Conservation (phyloP, 805 yeast species). For the Lipomyces sp. region DNA sequence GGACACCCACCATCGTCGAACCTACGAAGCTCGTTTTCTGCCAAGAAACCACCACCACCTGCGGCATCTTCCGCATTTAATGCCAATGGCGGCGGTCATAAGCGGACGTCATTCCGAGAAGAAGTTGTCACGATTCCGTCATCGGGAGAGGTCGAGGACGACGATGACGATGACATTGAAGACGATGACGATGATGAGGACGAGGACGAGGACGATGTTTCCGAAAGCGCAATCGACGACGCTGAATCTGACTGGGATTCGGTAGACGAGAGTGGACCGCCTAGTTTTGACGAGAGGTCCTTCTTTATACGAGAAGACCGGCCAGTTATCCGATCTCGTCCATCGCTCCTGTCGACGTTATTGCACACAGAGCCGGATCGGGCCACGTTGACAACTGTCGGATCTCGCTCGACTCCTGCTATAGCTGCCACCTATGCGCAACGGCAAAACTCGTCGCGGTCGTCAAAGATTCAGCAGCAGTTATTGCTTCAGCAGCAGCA, state of each 20-base stretch:
- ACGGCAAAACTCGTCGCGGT: background rate
- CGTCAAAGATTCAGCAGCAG: conserved; percentile 14
- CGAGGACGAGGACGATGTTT: conserved; percentile 23
- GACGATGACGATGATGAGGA: conserved; percentile 29
- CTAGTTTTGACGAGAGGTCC: conserved; percentile 42
- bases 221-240: conserved; percentile 39
- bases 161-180: conserved; percentile 26
- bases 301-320: conserved; percentile 42
- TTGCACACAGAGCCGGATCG: conserved; percentile 44
- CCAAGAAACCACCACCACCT: conserved; percentile 11
- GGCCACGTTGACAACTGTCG: conserved; percentile 4
- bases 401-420: conserved; percentile 36
- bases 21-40: conserved; percentile 19
- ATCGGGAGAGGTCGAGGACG: conserved; percentile 12
- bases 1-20: conserved; percentile 7
- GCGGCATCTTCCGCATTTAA: background rate
- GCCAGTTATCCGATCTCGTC: conserved; percentile 43
- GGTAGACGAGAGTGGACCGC: conserved; percentile 45
- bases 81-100: conserved; percentile 14
- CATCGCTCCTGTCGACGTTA: conserved; percentile 49
- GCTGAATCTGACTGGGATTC: conserved; percentile 49
- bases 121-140: conserved; percentile 31
- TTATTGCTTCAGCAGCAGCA: conserved; percentile 2
- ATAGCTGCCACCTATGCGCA: conserved; percentile 9
- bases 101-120: conserved; percentile 33